Percentiles rank a stretch among this genome's conserved stretches.
Evolutionary conservation across 2,329 filamentous ascomycete genomes (phyloP).

Genomic region (Paraphoma sp.): DNA sequence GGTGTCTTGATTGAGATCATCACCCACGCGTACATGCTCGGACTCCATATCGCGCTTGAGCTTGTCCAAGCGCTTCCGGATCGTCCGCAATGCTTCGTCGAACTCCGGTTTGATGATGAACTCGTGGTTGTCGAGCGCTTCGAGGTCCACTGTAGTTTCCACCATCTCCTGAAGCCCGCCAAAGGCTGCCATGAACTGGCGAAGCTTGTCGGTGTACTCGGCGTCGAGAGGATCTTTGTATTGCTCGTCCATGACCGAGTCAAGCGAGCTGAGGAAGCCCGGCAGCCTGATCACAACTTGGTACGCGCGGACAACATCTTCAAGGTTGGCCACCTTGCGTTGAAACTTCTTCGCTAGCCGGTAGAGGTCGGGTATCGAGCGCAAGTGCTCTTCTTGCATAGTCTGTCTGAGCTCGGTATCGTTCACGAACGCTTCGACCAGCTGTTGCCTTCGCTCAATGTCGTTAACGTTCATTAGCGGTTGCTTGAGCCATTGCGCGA

Average conservation of each 20-base stretch:
- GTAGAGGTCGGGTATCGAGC: slow-evolving; percentile 92
- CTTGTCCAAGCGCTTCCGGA: slow-evolving; percentile 88
- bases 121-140: slow-evolving; percentile 94
- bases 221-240: slow-evolving; percentile 87
- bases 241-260: slow-evolving; percentile 92
- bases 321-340: slow-evolving; percentile 84
- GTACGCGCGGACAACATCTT: slow-evolving; percentile 95
- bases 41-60: slow-evolving; percentile 80
- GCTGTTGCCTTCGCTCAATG: slow-evolving; percentile 88
- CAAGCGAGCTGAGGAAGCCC: slow-evolving; percentile 85
- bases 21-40: slow-evolving; percentile 78
- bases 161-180: slow-evolving; percentile 96
- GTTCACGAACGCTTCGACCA: slow-evolving; percentile 92
- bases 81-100: slow-evolving; percentile 85
- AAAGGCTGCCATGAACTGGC: slow-evolving; percentile 76
- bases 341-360: slow-evolving; percentile 94
- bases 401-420: slow-evolving; percentile 94
- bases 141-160: slow-evolving; percentile 94
- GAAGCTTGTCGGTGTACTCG: slow-evolving; percentile 84
- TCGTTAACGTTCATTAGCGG: slow-evolving; percentile 89
- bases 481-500: slow-evolving; percentile 98
- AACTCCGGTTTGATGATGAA: slow-evolving; percentile 99
- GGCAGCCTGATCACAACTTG: slow-evolving; percentile 93
- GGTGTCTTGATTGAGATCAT: slow-evolving; percentile 86
- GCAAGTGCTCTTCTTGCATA: slow-evolving; percentile 94